Base-by-base conservation (phyloP, 768 basidiomycete genomes). In the Rhizopogon salebrosus region DNA sequence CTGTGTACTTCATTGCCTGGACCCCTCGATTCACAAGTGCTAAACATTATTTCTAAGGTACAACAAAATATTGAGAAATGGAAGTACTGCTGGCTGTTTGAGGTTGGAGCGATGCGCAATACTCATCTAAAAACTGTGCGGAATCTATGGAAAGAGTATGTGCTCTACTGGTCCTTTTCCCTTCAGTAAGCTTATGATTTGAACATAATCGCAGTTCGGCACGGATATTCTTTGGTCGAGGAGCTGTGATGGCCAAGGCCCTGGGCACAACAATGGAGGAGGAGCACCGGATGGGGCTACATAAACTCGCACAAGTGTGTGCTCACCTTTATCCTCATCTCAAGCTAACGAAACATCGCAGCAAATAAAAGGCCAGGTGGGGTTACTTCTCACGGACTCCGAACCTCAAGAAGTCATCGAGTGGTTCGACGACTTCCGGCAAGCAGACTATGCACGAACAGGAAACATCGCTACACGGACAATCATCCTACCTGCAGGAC, bases 321-420 rank as follows among this genome's bases (percentile, higher is more conserved):
- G 13, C 22, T 46, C 26, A 23, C 26, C 3, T 45, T 37, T 9
- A 18, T 40, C 4, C 16, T n/a, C 6, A 41, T 43, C 22, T 9
- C 42, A 48, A 2, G 3, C 37, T 29, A 29, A 40, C 58, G 27
- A 50, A 38, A 29, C 56, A 23, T 36, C 48, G 11, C 66, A 98
- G 91, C 84, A 89, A 80, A 85, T 98, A 72, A 87, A 92, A 78
- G 97, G 97, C 62, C 91, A 94, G 71, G 85, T 95, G 38, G 97
- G 97, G 43, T 70, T 99, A 37, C 74, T 99, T 62, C 94, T 98
- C 69, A 98, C 97, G 49, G 82, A 94, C 64, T 82, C 87, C 38
- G 83, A 86, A 60, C 90, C 92, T n/a, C 76, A 85, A 64, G 95
- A 98, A 67, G 94, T 95, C 41, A 75, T 82, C 39, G 94, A 89